Conservation (phyloP, 2,329 filamentous ascomycete genomes). For the Biscogniauxia sp. region DNA sequence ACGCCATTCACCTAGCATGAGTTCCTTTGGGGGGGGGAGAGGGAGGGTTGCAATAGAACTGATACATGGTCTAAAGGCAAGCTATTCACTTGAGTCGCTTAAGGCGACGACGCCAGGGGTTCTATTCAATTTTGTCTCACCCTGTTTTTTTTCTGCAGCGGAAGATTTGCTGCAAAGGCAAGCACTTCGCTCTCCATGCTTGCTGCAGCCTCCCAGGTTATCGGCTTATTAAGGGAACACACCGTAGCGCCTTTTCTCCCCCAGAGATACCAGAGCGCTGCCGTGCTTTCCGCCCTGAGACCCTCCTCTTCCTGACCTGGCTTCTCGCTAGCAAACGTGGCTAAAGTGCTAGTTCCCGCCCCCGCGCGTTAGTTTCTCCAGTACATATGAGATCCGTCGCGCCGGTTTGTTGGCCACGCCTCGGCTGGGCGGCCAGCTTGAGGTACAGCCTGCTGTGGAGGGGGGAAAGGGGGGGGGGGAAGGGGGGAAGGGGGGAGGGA, state of each 20-base stretch:
- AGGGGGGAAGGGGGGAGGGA: not conserved
- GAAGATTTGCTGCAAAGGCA: not conserved
- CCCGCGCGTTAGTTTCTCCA: not conserved
- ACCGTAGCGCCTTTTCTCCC: not conserved
- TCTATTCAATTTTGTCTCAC: not conserved
- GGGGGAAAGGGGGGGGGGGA: too few relatives aligned
- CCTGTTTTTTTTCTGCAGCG: not conserved
- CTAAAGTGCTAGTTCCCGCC: not conserved
- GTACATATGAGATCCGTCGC: not conserved
- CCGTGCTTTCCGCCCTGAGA: not conserved
- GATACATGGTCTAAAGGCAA: not conserved
- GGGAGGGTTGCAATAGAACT: not conserved
- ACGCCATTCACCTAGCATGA: not conserved
- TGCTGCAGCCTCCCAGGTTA: not conserved
- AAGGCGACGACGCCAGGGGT: not conserved
- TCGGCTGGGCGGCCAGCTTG: not conserved
- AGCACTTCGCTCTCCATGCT: not conserved
- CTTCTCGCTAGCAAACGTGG: not conserved
- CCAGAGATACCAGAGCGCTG: not conserved
- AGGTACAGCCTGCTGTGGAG: not conserved
- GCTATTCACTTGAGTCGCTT: not conserved
- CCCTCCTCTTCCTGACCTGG: not conserved
- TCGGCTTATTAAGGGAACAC: not conserved
- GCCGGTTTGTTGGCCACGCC: not conserved
- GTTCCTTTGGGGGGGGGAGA: not conserved